Base-by-base conservation (phyloP, 768 basidiomycete genomes). In the Lyophyllum shimeji region DNA sequence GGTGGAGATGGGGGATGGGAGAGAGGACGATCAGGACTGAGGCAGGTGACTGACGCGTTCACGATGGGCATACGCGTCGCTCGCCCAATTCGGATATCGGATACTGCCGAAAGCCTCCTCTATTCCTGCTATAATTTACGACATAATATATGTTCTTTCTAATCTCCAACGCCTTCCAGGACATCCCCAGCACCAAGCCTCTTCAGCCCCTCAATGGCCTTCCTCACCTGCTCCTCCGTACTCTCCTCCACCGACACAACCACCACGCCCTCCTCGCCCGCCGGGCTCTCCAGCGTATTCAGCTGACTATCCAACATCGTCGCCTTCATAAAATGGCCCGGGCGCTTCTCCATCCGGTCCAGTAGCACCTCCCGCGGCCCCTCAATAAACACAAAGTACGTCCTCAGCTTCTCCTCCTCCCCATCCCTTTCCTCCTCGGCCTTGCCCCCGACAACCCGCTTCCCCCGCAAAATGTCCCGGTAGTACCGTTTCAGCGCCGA, bases 321-420 rank as follows among this genome's bases (percentile, higher is more conserved):
- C 20, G 82, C 82, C 71, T 92, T 93, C 87, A 95, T 90, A 61
- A 89, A 95, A 69, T 95, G 93, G 0, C 85, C 86, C 40, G 77
- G 61, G 33, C 93, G 76, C 37, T 75, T 74, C 70, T 62, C 62
- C 82, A 94, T 87, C 33, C 93, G 76, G 43, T 84, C 82, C 67
- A 78, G 52, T 55, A 95, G 64, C 48, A 85, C 63, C 24, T 81
- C 76, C 42, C 74, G 68, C 18, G 75, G 64, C 9, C 90, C 92
- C 31, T 86, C 73, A 59, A 93, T 83, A 67, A 86, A 95, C 55
- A 96, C 85, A 64, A 98, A 95, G 66, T 79, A 87, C 7, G 93
- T 93, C 57, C 75, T 7, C 18, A 29, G 13, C 47, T 20, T 57
- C 53, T 29, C 56, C 50, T 13, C 21, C 55, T n/a, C 2, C 33